Conservation (phyloP, 768 basidiomycete species). For the Russula vinacea region DNA sequence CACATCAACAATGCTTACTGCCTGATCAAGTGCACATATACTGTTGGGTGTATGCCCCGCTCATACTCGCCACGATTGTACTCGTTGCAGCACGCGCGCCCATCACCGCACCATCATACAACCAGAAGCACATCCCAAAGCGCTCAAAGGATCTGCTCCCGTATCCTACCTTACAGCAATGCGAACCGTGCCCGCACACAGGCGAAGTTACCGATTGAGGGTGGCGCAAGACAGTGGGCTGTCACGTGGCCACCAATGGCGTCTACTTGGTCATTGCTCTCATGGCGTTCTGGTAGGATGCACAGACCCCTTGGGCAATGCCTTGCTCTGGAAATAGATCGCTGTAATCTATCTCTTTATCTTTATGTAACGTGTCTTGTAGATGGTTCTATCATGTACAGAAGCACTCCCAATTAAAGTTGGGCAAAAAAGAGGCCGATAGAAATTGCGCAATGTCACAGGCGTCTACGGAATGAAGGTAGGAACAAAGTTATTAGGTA, state of each 20-base stretch:
- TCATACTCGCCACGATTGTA: constrained; percentile 57
- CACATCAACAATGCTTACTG: constrained; percentile 68
- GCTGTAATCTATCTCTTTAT: background rate
- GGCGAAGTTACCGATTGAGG: background rate
- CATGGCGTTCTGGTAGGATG: constrained; percentile 2
- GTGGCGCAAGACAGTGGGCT: constrained; percentile 1
- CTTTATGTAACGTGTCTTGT: background rate
- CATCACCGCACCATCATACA: background rate
- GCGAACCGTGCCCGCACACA: background rate
- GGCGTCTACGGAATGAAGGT: background rate
- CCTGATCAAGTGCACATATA: constrained; percentile 86
- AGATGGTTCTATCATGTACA: background rate
- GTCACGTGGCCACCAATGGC: constrained; percentile 18
- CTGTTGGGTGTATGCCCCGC: constrained; percentile 64
- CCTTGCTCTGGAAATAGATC: background rate
- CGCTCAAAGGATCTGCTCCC: background rate
- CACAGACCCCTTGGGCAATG: no score
- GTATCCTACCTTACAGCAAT: background rate
- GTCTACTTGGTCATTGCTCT: constrained; percentile 4
- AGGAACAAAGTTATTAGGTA: background rate
- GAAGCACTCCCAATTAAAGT: background rate
- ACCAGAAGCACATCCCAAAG: background rate
- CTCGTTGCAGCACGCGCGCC: constrained; percentile 37
- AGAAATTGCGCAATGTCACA: background rate
- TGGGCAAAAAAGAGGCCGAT: no score